Evolutionary conservation across 106 monocot genomes (phyloP).

Genomic region (Acorus calamus): DNA sequence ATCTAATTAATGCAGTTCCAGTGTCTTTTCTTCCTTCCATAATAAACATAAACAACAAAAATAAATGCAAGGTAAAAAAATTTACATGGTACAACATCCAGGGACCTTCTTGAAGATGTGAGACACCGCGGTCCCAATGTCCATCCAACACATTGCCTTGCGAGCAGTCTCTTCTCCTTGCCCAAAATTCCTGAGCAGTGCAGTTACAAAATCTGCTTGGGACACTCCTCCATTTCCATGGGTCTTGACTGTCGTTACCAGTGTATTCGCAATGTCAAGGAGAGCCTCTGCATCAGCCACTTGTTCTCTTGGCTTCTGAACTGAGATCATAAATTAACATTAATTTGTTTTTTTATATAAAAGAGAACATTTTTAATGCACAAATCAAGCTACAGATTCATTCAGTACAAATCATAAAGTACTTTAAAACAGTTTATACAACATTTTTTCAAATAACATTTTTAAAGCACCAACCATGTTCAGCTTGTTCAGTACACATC

Average conservation of each 20-base stretch:
- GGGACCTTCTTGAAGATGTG: conserved; percentile 33
- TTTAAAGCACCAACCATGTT: too few relatives aligned
- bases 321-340: too few relatives aligned
- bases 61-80: not conserved
- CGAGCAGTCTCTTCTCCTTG: conserved; percentile 5
- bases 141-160: conserved; percentile 29
- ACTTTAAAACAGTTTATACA: too few relatives aligned
- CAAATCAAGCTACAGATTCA: too few relatives aligned
- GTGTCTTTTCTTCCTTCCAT: not conserved
- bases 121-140: conserved; percentile 41
- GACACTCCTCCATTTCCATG: conserved; percentile 49
- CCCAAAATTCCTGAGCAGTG: conserved; percentile 53
- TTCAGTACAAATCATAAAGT: too few relatives aligned
- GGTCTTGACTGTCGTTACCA: conserved; percentile 40
- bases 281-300: too few relatives aligned
- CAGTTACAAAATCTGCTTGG: conserved; percentile 62
- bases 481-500: too few relatives aligned
- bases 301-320: too few relatives aligned
- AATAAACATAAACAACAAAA: not conserved
- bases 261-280: conserved; percentile 41
- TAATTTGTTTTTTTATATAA: too few relatives aligned
- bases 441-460: too few relatives aligned
- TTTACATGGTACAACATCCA: conserved; percentile 79
- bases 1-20: too few relatives aligned
- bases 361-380: too few relatives aligned